phyloP scores from a whole-genome alignment of 768 basidiomycete species.

The Filobasidium floriforme region DNA sequence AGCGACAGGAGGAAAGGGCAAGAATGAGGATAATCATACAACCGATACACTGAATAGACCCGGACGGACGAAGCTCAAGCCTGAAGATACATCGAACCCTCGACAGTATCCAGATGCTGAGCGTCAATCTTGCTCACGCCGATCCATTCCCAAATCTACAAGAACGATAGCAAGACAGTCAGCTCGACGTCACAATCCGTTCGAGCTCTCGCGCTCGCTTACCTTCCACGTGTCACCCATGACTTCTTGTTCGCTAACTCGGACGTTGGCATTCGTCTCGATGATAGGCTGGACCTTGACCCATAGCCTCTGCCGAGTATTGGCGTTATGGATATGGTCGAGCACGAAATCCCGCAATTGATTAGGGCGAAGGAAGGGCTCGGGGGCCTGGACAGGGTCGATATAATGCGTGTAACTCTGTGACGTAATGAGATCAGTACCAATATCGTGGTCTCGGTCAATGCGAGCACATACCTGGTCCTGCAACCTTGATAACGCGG shows the following conservation, averaged over 20 bases:
- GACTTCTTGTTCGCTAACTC: slow-evolving; percentile 36
- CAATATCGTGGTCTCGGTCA: not conserved
- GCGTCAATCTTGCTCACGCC: slow-evolving; percentile 30
- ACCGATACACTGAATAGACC: not conserved
- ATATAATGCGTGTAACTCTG: slow-evolving; percentile 41
- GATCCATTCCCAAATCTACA: slow-evolving; percentile 40
- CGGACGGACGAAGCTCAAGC: not conserved
- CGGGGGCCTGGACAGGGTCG: slow-evolving; percentile 38
- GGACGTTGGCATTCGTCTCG: slow-evolving; percentile 41
- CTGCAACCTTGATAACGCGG: slow-evolving; percentile 38
- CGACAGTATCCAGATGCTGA: not conserved
- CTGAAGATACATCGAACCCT: slow-evolving; percentile 1
- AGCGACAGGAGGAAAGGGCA: not conserved
- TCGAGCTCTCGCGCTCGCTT: not conserved
- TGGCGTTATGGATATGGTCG: slow-evolving; percentile 30
- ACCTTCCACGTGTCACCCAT: slow-evolving; percentile 39
- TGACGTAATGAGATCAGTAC: not conserved
- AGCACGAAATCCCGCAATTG: slow-evolving; percentile 44
- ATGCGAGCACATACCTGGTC: slow-evolving; percentile 34
- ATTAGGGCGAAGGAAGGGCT: slow-evolving; percentile 39
- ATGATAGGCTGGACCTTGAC: slow-evolving; percentile 31
- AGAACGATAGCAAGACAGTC: not conserved
- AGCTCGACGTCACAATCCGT: not conserved
- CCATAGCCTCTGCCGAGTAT: slow-evolving; percentile 34
- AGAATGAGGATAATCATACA: not conserved